Evolutionary conservation across 139 green algal species (phyloP), one percentile per base, ranked within the genome.

Genomic region (Monoraphidium neglectum): DNA sequence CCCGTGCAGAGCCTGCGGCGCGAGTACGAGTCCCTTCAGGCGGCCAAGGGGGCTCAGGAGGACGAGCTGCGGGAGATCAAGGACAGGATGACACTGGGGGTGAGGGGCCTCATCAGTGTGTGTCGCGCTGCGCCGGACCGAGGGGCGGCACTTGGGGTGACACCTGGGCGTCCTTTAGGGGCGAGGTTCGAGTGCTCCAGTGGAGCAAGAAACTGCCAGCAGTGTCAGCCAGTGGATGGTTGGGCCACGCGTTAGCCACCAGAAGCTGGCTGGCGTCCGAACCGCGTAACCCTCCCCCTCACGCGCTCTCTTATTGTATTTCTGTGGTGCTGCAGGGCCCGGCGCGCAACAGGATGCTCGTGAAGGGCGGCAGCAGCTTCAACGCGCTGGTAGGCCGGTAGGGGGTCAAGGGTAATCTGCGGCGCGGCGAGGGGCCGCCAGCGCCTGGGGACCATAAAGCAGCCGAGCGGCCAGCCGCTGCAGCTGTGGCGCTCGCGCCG

Each of bases 311-410:
- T 70, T 54, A 36, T 49, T 26, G 61, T 68, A 43, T 74, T 4
- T 13, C 49, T 28, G 2, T 33, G 51, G 24, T 3, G 38, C n/a
- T 61, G 21, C 77, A 91, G 83, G 82, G 87, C 21, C 70, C 85
- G n/a, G 88, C 86, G 0, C 86, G 93, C 66, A 98, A 98, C 82
- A 85, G 87, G 38, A 90, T 98, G 90, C 83, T 97, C 74, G 86
- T 98, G 38, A 89, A 92, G 61, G 92, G 87, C 24, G 94, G 86
- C 47, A 92, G 81, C 65, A 92, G 77, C 53, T 98, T 97, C 86
- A 98, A 98, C 72, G 89, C 87, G 4, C 83, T 97, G 28, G 84
- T 51, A 12, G 43, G 43, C 43, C 8, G 43, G 8, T 51, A 12
- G 43, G 43, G 8, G 8, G 43, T 8, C 43, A 12, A 12, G 43